Conservation (phyloP, 768 basidiomycete species). For the Pisolithus orientalis region DNA sequence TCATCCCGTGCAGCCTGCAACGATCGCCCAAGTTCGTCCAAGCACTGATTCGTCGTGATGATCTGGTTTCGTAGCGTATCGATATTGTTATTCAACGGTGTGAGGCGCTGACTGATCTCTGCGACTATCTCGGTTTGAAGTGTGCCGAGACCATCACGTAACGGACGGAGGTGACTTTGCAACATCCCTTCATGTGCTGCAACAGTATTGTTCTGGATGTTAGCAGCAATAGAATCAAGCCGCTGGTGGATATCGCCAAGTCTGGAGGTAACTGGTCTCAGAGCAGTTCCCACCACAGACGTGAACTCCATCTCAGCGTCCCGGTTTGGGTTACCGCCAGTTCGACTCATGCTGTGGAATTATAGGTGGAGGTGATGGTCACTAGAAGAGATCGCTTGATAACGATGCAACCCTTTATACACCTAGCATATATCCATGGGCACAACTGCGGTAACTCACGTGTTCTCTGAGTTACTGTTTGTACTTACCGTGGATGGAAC, state of each 20-base stretch:
- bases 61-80: background rate
- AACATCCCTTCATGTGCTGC: background rate
- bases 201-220: background rate
- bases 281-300: background rate
- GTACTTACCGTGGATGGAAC: too few relatives aligned
- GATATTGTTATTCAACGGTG: background rate
- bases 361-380: too few relatives aligned
- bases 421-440: too few relatives aligned
- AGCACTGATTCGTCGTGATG: background rate
- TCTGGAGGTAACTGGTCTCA: background rate
- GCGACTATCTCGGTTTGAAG: background rate
- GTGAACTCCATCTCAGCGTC: background rate
- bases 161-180: background rate
- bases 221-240: background rate
- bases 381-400: too few relatives aligned
- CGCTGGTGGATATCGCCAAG: background rate
- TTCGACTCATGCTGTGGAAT: too few relatives aligned
- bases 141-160: background rate
- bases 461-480: too few relatives aligned
- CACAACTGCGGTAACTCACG: too few relatives aligned
- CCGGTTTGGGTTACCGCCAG: background rate
- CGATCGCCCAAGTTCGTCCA: background rate
- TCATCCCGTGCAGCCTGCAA: background rate
- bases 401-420: too few relatives aligned
- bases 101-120: background rate